Conservation (phyloP, 139 green algal species). For the Chlorella sp. region DNA sequence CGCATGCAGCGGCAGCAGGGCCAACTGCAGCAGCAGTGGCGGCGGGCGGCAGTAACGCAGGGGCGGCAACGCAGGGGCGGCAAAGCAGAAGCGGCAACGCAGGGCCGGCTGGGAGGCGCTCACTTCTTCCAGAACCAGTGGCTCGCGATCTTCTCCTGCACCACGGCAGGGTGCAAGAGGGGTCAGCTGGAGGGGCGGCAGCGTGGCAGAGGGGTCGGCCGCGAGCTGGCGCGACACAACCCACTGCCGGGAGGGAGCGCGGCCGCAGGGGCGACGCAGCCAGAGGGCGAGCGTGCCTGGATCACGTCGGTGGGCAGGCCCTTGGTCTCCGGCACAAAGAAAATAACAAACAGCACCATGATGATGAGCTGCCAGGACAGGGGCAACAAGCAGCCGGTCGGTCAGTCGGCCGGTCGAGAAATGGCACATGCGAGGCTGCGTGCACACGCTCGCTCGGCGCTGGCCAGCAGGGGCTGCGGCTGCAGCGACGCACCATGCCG, state of each 20-base stretch:
- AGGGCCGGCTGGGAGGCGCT: background rate
- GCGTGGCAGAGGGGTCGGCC: too few relatives aligned
- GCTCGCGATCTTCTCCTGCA: background rate
- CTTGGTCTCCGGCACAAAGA: slow-evolving; percentile 73
- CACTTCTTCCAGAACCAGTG: slow-evolving; percentile 20
- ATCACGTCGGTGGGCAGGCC: slow-evolving; percentile 53
- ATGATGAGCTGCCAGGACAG: slow-evolving; percentile 50
- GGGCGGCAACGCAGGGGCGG: too few relatives aligned
- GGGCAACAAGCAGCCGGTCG: too few relatives aligned
- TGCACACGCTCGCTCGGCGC: too few relatives aligned
- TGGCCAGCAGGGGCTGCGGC: too few relatives aligned
- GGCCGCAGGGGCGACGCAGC: background rate
- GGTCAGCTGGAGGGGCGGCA: too few relatives aligned
- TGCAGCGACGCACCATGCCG: background rate
- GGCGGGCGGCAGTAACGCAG: background rate
- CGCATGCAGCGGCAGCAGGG: background rate
- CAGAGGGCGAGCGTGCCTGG: background rate
- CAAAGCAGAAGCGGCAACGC: background rate
- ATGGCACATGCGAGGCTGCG: too few relatives aligned
- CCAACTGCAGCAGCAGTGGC: background rate
- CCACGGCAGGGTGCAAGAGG: background rate
- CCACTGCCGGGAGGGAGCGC: too few relatives aligned
- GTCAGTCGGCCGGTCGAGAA: too few relatives aligned
- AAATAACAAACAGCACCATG: slow-evolving; percentile 53
- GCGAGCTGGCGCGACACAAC: too few relatives aligned